phyloP scores from a whole-genome alignment of 495 filamentous ascomycete species.

The Apodospora peruviana region DNA sequence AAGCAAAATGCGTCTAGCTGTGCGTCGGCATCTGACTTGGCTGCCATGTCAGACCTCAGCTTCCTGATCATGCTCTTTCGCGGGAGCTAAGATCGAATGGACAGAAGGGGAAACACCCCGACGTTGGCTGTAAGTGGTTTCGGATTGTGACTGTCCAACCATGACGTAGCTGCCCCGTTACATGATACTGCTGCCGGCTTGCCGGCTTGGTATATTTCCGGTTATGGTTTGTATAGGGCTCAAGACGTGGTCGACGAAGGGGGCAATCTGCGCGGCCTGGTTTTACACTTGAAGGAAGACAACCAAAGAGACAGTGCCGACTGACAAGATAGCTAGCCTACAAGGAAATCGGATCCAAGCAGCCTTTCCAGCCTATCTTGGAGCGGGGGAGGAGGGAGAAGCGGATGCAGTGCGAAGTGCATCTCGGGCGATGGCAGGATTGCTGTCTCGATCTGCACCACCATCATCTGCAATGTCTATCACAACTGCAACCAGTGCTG shows the following conservation, averaged over 20 bases:
- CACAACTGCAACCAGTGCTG: slow-evolving; percentile 2
- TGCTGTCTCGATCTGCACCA: slow-evolving; percentile 22
- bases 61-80: too few relatives aligned
- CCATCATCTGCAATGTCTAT: slow-evolving; percentile 9
- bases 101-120: neutral
- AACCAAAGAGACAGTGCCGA: slow-evolving; percentile 3
- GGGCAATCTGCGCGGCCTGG: too few relatives aligned
- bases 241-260: neutral
- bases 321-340: neutral
- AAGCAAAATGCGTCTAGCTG: neutral
- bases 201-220: neutral
- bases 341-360: neutral
- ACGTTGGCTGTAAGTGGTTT: neutral
- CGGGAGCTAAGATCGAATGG: neutral
- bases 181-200: neutral
- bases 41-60: neutral
- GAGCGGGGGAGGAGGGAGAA: neutral
- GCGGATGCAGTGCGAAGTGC: slow-evolving; percentile 13
- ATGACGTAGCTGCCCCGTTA: neutral
- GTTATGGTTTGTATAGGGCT: neutral
- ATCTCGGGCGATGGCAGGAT: slow-evolving; percentile 22
- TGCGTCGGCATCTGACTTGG: slow-evolving; percentile 1
- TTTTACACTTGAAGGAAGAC: too few relatives aligned
- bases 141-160: neutral
- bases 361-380: neutral